Evolutionary conservation across 805 yeast genomes (phyloP).

Genomic region (Scheffersomyces lignosus): DNA sequence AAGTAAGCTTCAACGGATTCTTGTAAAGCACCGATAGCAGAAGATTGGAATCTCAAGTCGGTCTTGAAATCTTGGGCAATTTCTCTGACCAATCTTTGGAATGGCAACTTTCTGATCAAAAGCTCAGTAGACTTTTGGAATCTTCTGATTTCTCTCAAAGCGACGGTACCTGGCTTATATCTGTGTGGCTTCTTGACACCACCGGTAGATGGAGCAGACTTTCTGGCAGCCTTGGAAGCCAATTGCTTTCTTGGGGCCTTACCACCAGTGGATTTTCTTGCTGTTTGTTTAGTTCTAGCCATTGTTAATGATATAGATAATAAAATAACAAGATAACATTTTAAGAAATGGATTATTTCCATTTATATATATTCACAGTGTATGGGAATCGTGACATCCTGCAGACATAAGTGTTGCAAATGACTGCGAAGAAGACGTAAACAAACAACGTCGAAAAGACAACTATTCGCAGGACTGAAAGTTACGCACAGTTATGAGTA

Average conservation of each 20-base stretch:
- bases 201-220: constrained; percentile 87
- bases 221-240: constrained; percentile 92
- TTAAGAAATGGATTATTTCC: no score
- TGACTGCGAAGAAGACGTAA: no score
- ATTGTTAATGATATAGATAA: constrained; percentile 34
- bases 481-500: no score
- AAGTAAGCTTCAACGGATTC: constrained; percentile 98
- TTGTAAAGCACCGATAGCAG: constrained; percentile 96
- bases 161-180: constrained; percentile 97
- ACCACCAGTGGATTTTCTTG: constrained; percentile 95
- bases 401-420: no score
- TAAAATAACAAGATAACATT: constrained; percentile 4
- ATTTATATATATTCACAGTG: no score
- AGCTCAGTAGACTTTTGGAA: constrained; percentile 96
- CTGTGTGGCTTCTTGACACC: constrained; percentile 95
- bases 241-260: constrained; percentile 93
- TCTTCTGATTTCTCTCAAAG: constrained; percentile 95
- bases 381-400: no score
- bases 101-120: constrained; percentile 93
- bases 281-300: constrained; percentile 95
- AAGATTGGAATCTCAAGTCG: constrained; percentile 93
- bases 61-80: constrained; percentile 93
- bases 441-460: no score
- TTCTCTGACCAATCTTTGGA: constrained; percentile 96
- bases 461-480: no score